Evolutionary conservation across 257 asterid genomes (phyloP).

Genomic region (Penstemon davidsonii): DNA sequence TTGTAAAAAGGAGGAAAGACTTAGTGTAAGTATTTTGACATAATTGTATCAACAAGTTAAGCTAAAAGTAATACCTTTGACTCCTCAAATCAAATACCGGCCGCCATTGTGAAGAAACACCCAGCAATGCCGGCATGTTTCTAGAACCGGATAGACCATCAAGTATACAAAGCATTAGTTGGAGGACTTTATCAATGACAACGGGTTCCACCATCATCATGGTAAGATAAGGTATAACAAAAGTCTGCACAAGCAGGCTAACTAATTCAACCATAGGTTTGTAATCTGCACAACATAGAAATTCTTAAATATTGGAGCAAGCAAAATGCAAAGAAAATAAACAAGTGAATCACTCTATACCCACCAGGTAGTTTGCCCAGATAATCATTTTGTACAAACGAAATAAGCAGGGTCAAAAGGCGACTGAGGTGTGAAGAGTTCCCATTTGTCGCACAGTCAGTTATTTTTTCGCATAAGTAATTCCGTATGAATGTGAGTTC

Average conservation of each 20-base stretch:
- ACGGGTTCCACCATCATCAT: conserved; percentile 42
- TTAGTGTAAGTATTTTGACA: conserved; percentile 2
- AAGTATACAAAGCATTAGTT: conserved; percentile 61
- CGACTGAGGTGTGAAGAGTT: conserved; percentile 47
- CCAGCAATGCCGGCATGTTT: conserved; percentile 38
- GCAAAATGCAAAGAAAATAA: conserved; percentile 17
- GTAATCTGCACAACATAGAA: conserved; percentile 48
- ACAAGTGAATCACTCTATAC: conserved; percentile 23
- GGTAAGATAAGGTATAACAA: conserved; percentile 39
- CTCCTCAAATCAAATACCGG: conserved; percentile 61
- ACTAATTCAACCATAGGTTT: conserved; percentile 51
- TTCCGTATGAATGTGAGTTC: conserved; percentile 53
- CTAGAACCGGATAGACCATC: conserved; percentile 56
- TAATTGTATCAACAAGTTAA: conserved; percentile 24
- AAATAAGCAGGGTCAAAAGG: conserved; percentile 63
- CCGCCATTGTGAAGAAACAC: conserved; percentile 55
- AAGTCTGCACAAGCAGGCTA: conserved; percentile 55
- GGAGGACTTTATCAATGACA: conserved; percentile 53
- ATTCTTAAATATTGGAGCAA: conserved; percentile 24
- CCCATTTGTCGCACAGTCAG: conserved; percentile 40
- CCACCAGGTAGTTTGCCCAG: conserved; percentile 63
- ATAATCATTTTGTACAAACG: conserved; percentile 51
- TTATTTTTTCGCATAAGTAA: conserved; percentile 54
- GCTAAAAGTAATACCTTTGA: conserved; percentile 54
- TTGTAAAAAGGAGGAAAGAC: conserved; percentile 19